Evolutionary conservation across 2,329 filamentous ascomycete species (phyloP), one percentile per base, ranked within the genome.

Genomic region (Xylaria sp.): DNA sequence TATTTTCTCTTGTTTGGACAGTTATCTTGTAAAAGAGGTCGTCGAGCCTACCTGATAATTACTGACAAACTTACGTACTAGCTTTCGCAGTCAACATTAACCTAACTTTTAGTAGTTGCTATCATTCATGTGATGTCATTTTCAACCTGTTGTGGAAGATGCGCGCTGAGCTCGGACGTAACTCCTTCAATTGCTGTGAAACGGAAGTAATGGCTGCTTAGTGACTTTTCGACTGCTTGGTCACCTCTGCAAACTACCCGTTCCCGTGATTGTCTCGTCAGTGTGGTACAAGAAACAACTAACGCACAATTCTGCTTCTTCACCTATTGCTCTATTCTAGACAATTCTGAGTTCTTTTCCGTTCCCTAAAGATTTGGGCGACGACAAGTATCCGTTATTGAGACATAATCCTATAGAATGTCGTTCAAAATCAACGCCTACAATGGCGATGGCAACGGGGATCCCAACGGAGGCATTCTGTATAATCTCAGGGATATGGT

Each of bases 401-500:
- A 48, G 2, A 21, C 42, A 35, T 13, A 50, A 50, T 21, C n/a
- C 37, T 6, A 23, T 12, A 37, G 51, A n/a, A 69, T 68, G 69
- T 5, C 63, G 9, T 65, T 69, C 29, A 40, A 32, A 10, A 42
- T 51, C 0, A 40, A 47, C 25, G 29, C 48, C n/a, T 58, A 48
- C 12, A n/a, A 63, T 2, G 21, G 18, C 3, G 42, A 63, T n/a
- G 42, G 37, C 21, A 63, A 42, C 3, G n/a, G 23, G 1, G 21
- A 37, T n/a, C 40, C 21, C 16, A 47, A 40, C 10, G 60, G 64
- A 55, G 47, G 32, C 13, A 51, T 71, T 23, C 23, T 72, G 23
- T 27, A 51, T 37, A 55, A 50, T 35, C 51, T 72, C 0, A 60
- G 63, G 9, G 35, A 63, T 2, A 66, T 66, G 35, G 61, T 70